A percentile compares a stretch with the other conserved stretches of the same genome.
phyloP scores from a whole-genome alignment of 2,329 filamentous ascomycete genomes.

The Colletotrichum scovillei region DNA sequence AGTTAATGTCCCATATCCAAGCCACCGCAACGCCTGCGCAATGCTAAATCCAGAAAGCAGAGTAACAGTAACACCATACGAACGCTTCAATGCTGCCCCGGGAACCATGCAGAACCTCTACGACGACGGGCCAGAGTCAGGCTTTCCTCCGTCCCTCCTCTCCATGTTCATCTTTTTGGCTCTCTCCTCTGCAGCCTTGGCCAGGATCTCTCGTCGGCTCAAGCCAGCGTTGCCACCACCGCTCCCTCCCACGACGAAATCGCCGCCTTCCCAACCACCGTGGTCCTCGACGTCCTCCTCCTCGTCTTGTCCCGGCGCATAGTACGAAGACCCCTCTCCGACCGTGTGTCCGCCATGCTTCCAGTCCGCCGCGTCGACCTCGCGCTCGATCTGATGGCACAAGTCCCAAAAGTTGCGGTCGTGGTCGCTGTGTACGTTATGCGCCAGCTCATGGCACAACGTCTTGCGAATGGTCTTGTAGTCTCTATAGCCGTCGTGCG shows the following conservation, averaged over 20 bases:
- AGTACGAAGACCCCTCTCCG: slow-evolving; percentile 72
- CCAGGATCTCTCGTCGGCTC: slow-evolving; percentile 79
- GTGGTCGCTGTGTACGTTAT: slow-evolving; percentile 89
- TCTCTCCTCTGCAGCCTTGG: slow-evolving; percentile 78
- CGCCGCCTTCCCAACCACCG: slow-evolving; percentile 82
- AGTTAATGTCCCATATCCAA: not conserved
- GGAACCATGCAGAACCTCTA: not conserved
- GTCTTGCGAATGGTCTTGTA: slow-evolving; percentile 93
- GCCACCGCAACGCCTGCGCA: slow-evolving; percentile 23
- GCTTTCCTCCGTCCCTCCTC: slow-evolving; percentile 38
- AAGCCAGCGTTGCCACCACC: slow-evolving; percentile 62
- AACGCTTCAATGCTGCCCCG: not conserved
- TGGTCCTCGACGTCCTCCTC: slow-evolving; percentile 72
- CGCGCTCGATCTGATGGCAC: slow-evolving; percentile 86
- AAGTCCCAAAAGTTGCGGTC: slow-evolving; percentile 91
- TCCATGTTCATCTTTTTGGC: slow-evolving; percentile 56
- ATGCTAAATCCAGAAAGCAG: slow-evolving; percentile 11
- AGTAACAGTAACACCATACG: not conserved
- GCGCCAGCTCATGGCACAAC: slow-evolving; percentile 93
- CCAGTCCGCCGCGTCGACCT: slow-evolving; percentile 87
- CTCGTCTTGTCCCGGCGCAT: slow-evolving; percentile 61
- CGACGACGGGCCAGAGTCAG: slow-evolving; percentile 28
- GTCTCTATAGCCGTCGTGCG: slow-evolving; percentile 91
- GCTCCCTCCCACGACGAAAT: slow-evolving; percentile 76
- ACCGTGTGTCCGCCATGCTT: slow-evolving; percentile 75